phyloP scores from a whole-genome alignment of 257 asterid species.

The Solanum peruvianum region DNA sequence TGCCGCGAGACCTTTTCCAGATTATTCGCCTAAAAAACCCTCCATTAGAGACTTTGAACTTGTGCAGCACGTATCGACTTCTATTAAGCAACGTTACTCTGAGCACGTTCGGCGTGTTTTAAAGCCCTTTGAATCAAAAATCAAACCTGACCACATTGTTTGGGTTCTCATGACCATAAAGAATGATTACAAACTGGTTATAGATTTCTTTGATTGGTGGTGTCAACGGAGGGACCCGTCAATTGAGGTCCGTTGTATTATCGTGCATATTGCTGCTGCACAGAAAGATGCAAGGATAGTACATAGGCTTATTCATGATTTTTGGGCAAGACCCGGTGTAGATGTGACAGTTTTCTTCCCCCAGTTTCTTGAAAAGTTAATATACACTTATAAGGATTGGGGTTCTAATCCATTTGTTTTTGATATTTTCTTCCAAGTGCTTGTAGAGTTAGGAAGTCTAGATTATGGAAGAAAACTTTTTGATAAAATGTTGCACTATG shows the following conservation, averaged over 20 bases:
- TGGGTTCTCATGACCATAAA: conserved; percentile 81
- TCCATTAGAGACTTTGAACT: conserved; percentile 62
- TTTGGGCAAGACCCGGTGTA: conserved; percentile 31
- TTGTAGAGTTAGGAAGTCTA: conserved; percentile 43
- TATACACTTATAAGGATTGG: conserved; percentile 84
- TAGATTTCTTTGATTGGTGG: conserved; percentile 68
- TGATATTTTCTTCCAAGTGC: conserved; percentile 70
- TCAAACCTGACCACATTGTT: conserved; percentile 70
- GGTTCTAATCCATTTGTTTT: conserved; percentile 72
- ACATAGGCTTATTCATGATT: conserved; percentile 31
- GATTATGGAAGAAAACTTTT: conserved; percentile 58
- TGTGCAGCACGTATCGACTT: conserved; percentile 48
- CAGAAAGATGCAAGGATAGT: conserved; percentile 42
- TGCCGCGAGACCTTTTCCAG: conserved; percentile 56
- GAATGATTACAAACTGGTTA: conserved; percentile 51
- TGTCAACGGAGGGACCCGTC: conserved; percentile 64
- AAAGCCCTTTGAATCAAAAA: conserved; percentile 61
- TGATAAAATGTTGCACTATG: conserved; percentile 62
- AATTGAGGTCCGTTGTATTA: conserved; percentile 71
- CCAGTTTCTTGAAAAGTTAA: conserved; percentile 56
- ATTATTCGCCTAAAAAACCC: conserved; percentile 72
- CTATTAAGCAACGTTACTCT: conserved; percentile 58
- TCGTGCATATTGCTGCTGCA: conserved; percentile 61
- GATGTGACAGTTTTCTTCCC: conserved; percentile 29
- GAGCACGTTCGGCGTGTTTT: conserved; percentile 49